phyloP scores from a whole-genome alignment of 164 flowering plant species.

The Euptelea pleiosperma region DNA sequence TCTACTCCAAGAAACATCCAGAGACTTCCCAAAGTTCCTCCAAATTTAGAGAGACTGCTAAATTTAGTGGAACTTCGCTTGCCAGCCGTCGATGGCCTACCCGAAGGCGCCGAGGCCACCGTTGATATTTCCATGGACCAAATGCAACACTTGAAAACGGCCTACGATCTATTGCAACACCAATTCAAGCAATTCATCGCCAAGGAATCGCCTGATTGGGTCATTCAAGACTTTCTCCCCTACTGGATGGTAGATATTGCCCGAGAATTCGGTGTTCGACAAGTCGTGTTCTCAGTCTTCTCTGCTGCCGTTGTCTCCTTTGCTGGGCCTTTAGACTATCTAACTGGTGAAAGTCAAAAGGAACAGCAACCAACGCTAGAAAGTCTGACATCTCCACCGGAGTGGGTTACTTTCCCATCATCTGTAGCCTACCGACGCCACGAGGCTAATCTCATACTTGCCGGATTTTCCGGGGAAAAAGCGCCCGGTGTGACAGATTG shows the following conservation, averaged over 20 bases:
- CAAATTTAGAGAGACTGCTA: conserved; percentile 15
- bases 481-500: conserved; percentile 12
- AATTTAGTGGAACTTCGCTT: conserved; percentile 28
- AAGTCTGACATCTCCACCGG: conserved; percentile 20
- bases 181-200: no score
- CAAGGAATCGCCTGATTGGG: conserved; percentile 5
- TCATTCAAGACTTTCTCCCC: conserved; percentile 18
- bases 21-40: conserved; percentile 39
- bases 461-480: not conserved
- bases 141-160: conserved; percentile 30
- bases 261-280: not conserved
- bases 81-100: conserved; percentile 29
- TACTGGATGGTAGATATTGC: conserved; percentile 32
- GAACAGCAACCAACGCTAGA: conserved; percentile 4
- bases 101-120: conserved; percentile 40
- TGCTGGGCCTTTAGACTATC: conserved; percentile 15
- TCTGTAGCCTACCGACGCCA: conserved; percentile 13
- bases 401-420: conserved; percentile 28
- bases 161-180: conserved; percentile 29
- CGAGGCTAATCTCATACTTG: conserved; percentile 8
- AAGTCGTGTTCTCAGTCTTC: conserved; percentile 8
- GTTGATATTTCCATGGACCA: conserved; percentile 29
- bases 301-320: conserved; percentile 1
- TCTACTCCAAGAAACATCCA: conserved; percentile 36
- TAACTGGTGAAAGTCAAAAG: conserved; percentile 8